Base-by-base conservation (phyloP, 768 basidiomycete genomes). In the Rhodotorula babjevae region DNA sequence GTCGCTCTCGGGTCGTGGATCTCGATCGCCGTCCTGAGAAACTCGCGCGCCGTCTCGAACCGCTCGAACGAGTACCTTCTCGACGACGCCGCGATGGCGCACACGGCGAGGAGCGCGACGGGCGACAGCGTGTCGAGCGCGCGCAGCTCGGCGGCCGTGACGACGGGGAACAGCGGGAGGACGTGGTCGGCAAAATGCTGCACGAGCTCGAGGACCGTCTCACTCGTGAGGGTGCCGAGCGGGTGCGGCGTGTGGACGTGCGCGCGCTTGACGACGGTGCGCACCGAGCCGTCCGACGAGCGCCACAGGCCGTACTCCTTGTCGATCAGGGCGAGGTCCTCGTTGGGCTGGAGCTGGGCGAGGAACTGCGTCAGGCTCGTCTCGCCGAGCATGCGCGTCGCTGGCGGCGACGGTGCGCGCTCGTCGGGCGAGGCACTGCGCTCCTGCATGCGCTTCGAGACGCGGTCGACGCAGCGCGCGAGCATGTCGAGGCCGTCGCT, bases 371-470 rank as follows among this genome's bases (percentile, higher is more conserved):
- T 29, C 29, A 33, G 12, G 29, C n/a, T 29, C 29, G 55, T 33
- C 29, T 29, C n/a, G 55, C 29, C 56, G 15, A 57, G 56, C 31
- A 36, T 36, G 18, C 56, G 56, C 56, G 21, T 25, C 25, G 21
- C 31, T 0, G 56, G 16, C 12, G 33, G 23, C 4, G 33, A 31
- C 10, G 56, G 31, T 1, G 31, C 56, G 16, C 10, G 19, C 25
- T 57, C 33, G 31, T 19, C 31, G 15, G 56, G 56, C 33, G 56
- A 57, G 19, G 33, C 10, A 19, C 21, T 27, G 19, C 33, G 56
- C 21, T 57, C 56, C 21, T 57, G 56, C 56, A 57, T 57, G 31
- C 56, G 56, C 56, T 57, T 57, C 56, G 56, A 57, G 33, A 57
- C 56, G 31, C 56, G 56, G 56, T 57, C 56, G 33, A 57, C 56